A percentile compares a stretch with the other conserved stretches of the same genome.
Conservation (phyloP, 441 rosid genomes). For the Populus hybrid region DNA sequence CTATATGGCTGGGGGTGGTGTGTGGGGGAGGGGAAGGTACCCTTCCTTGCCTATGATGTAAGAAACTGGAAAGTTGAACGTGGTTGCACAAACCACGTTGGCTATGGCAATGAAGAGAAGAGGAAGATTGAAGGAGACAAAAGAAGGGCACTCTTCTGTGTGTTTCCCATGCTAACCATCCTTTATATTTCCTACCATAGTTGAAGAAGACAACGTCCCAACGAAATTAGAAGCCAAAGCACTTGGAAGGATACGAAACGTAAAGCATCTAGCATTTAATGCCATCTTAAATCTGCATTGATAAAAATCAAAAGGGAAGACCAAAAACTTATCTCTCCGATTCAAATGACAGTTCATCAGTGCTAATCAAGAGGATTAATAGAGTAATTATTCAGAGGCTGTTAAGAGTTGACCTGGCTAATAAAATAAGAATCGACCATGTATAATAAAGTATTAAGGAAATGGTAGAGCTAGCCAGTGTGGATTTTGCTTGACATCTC, state of each 20-base stretch:
- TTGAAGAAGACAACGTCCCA: background rate
- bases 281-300: constrained; percentile 11
- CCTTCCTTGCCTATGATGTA: constrained; percentile 22
- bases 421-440: background rate
- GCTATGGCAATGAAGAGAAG: constrained; percentile 2
- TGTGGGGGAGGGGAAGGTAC: background rate
- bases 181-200: background rate
- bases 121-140: constrained; percentile 45
- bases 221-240: background rate
- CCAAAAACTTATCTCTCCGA: background rate
- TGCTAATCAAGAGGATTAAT: background rate
- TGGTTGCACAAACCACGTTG: constrained; percentile 7
- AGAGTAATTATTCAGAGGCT: background rate
- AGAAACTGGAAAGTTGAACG: constrained; percentile 25
- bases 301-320: background rate
- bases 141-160: constrained; percentile 24
- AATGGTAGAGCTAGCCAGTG: background rate
- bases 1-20: background rate
- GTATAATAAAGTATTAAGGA: too few species aligned
- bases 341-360: constrained; percentile 28
- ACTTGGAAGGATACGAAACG: background rate
- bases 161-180: constrained; percentile 33
- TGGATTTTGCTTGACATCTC: background rate
- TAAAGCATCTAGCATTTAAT: background rate
- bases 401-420: background rate